Conservation (phyloP, 2,329 filamentous ascomycete species). For the Phyllosticta ampelicida region DNA sequence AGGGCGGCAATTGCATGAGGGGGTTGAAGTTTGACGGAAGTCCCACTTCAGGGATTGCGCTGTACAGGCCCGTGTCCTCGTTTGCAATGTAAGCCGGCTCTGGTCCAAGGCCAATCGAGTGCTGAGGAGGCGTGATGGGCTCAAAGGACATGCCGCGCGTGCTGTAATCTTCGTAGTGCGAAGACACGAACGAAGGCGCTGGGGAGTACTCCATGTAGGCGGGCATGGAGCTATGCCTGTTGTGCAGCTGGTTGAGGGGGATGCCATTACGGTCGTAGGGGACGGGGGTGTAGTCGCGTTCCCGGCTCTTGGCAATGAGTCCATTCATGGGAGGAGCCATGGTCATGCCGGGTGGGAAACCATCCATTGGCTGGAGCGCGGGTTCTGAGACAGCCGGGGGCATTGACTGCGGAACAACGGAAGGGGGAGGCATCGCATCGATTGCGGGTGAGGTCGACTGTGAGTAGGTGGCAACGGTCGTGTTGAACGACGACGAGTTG, state of each 20-base stretch:
- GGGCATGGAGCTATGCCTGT: slow-evolving; percentile 97
- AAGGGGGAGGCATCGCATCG: slow-evolving; percentile 87
- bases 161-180: slow-evolving; percentile 96
- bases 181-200: slow-evolving; percentile 96
- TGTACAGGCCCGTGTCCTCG: slow-evolving; percentile 93
- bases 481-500: slow-evolving; percentile 92
- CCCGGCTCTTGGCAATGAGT: slow-evolving; percentile 67
- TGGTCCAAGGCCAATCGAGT: slow-evolving; percentile 65
- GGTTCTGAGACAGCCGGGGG: slow-evolving; percentile 48
- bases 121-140: slow-evolving; percentile 90
- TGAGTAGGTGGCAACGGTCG: slow-evolving; percentile 57
- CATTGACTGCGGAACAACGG: slow-evolving; percentile 59
- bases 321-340: slow-evolving; percentile 64
- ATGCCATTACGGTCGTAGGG: slow-evolving; percentile 91
- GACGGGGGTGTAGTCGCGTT: slow-evolving; percentile 64
- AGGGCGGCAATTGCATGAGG: slow-evolving; percentile 82
- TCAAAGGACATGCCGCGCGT: slow-evolving; percentile 93
- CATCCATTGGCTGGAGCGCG: slow-evolving; percentile 48
- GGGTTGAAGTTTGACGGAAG: slow-evolving; percentile 68
- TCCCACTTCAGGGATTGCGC: slow-evolving; percentile 81
- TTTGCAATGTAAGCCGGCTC: slow-evolving; percentile 97
- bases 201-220: slow-evolving; percentile 97
- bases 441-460: slow-evolving; percentile 80
- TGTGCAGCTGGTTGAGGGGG: slow-evolving; percentile 70
- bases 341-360: slow-evolving; percentile 61